Evolutionary conservation across 768 basidiomycete genomes (phyloP), one percentile per base, ranked within the genome.

Genomic region (Porpolomopsis calyptriformis): DNA sequence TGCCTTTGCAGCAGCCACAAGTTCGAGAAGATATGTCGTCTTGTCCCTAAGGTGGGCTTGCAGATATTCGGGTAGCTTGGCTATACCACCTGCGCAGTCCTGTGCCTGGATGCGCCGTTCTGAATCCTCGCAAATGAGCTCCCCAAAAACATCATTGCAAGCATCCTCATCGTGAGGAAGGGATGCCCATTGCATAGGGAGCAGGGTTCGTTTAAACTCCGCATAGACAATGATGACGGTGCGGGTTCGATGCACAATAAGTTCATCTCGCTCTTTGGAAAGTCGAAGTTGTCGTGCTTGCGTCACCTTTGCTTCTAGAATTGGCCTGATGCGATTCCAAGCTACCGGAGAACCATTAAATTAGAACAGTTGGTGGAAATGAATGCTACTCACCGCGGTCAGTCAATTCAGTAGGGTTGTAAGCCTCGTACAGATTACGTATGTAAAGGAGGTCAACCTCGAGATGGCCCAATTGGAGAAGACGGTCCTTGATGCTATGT

Each of bases 131-230:
- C 22, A 12, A 20, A 40, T 40, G n/a, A 40, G 18, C 12, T 19
- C 12, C 19, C 14, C 3, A 40, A 40, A 40, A 4, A 3, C 38
- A 4, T 19, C 18, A 16, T 24, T 40, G 38, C 3, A 4, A 40
- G 12, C 23, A 4, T 58, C 55, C 10, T 43, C 20, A 19, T 46
- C 43, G 4, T 49, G 46, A 11, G 61, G 62, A 18, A 59, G 55
- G 18, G 48, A 56, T 10, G 47, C 35, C 60, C 60, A 58, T 36
- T 58, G 53, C 1, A 47, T 50, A 4, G 63, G 60, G 3, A 43
- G 43, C 3, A 63, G 48, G 0, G 49, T 51, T 11, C 49, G 49
- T 37, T 51, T 51, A 49, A 60, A 57, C 2, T 26, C 42, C 3
- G 46, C 43, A 24, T 59, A 61, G 8, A 60, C 19, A 0, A 18